Base-by-base conservation (phyloP, 1,284 basidiomycete genomes). In the Ganoderma leucocontextum region DNA sequence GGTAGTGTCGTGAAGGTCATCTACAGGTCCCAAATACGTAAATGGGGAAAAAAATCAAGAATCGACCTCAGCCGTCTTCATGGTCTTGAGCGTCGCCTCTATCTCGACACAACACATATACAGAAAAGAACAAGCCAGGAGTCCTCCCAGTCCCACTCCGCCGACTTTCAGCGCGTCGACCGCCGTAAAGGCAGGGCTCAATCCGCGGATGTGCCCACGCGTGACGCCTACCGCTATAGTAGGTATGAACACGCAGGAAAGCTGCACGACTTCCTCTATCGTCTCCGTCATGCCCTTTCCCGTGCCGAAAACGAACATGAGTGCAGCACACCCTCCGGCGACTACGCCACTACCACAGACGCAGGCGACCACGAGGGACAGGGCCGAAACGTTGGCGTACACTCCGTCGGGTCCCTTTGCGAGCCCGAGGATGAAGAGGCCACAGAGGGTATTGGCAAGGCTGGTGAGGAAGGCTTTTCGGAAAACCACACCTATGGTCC, bases 391-490 rank as follows among this genome's bases (percentile, higher is more conserved):
- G 29, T 55, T 35, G 52, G 52, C 52, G 52, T 55, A 55, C 52
- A 55, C 52, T 6, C 52, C 52, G 13, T 55, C 52, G 17, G 9
- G 29, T 2, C 52, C 52, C 33, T 35, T 55, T 2, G 52, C 52
- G 52, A 55, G 52, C 52, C 52, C 29, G 29, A 55, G 52, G 52
- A 55, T 29, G 29, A 55, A 55, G 52, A 55, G 33, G 52, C 52
- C 52, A 8, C 52, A 53, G 13, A 53, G 25, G n/a, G 25, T 17
- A 17, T 25, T 33, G 2, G 29, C 13, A 4, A 53, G 25, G 52
- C 52, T 53, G 52, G 6, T 17, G 25, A 53, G 25, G 52, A 53
- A 53, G 25, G 29, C 29, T 15, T 53, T 33, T 33, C 52, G 3
- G 25, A 53, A 53, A 15, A 13, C 4, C 13, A 53, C 13, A 17